Base-by-base conservation (phyloP, 2,329 filamentous ascomycete species). In the Coniella vitis region DNA sequence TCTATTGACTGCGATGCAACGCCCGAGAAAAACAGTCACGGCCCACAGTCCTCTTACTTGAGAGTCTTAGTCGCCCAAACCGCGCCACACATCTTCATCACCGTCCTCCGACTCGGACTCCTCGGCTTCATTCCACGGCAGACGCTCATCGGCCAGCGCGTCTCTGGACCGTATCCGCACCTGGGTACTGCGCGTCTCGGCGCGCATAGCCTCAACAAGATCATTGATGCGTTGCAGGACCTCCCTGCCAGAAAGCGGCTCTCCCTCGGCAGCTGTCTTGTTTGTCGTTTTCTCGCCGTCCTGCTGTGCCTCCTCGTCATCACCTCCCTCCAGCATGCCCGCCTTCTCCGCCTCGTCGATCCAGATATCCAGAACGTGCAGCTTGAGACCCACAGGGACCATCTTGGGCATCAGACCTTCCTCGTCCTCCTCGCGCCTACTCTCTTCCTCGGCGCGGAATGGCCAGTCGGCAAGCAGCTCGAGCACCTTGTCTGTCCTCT, bases 311-410 rank as follows among this genome's bases (percentile, higher is more conserved):
- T 59, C 60, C 4, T 63, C 64, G 10, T 60, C 61, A 4, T 60
- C 60, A 67, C 68, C 32, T 68, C 67, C 25, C 12, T 48, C 57
- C 19, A 81, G 57, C 32, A 78, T 72, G 46, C 82, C 78, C 31
- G 81, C 78, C 61, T 83, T 84, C 66, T 90, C 86, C 59, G 90
- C 67, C 74, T 96, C 90, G 65, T 97, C 93, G 8, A 95, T 78
- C 81, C 87, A 97, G 47, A 97, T 78, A 69, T 98, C 93, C 55
- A 95, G 67, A 13, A 90, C 78, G 67, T 98, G 93, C 65, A 95
- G 83, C 54, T 89, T 73, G 64, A 98, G 63, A 0, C 93, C 93
- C 58, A 93, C 86, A 0, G 91, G 86, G 1, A 94, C 79, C 47
- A 53, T 59, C 47, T 55, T 56, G 8, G 56, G 56, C 48, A 55